phyloP scores from a whole-genome alignment of 2,329 filamentous ascomycete genomes.

The Trichoderma gracile region DNA sequence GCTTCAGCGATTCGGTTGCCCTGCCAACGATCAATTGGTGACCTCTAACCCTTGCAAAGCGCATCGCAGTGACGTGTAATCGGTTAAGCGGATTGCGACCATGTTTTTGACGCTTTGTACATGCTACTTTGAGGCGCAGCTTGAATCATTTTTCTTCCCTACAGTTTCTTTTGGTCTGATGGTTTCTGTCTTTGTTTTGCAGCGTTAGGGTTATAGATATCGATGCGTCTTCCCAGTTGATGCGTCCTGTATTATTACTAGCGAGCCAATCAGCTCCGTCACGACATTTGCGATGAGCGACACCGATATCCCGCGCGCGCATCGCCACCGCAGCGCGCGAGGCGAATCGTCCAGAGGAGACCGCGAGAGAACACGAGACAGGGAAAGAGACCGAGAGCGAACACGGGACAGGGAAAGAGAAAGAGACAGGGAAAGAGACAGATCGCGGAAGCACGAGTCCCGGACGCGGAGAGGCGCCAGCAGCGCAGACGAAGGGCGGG shows the following conservation, averaged over 20 bases:
- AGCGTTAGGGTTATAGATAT: background rate
- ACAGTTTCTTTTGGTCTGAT: background rate
- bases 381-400: too few relatives aligned
- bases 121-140: background rate
- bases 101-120: conserved; percentile 12
- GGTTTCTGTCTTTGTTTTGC: background rate
- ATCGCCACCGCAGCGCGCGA: conserved; percentile 35
- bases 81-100: conserved; percentile 13
- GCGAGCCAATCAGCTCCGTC: conserved; percentile 25
- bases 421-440: conserved; percentile 29
- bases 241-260: conserved; percentile 28
- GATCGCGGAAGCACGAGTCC: conserved; percentile 42
- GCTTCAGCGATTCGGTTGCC: too few relatives aligned
- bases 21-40: too few relatives aligned
- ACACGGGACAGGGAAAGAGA: too few relatives aligned
- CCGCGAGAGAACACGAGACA: too few relatives aligned
- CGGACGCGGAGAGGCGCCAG: conserved; percentile 38
- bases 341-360: conserved; percentile 35
- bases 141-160: background rate
- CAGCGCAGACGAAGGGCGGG: conserved; percentile 39
- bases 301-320: conserved; percentile 38
- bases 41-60: too few relatives aligned
- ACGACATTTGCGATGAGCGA: conserved; percentile 38
- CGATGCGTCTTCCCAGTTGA: conserved; percentile 1
- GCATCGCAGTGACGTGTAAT: conserved; percentile 17